These are phyloP conservation scores for Punica granatum DNA, from an alignment of 345 rosid genomes.

Conservation along the genomic window DNA sequence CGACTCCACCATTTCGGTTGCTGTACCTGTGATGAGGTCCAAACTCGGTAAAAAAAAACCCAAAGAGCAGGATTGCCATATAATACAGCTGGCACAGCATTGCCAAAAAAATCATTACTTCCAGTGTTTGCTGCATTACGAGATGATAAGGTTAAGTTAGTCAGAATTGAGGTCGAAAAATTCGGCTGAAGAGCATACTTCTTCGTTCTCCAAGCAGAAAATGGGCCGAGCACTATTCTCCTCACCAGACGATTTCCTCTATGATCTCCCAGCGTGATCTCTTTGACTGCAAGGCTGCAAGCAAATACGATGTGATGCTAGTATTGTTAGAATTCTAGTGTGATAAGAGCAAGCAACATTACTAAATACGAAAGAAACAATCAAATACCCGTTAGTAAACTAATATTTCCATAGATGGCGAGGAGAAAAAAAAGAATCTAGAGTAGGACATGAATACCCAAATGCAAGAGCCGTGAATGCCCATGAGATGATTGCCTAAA, in stretches of 20 bases:
- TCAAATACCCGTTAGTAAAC: too few species aligned
- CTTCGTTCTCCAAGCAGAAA: too few species aligned
- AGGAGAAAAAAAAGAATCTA: too few species aligned
- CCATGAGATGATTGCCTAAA: constrained; percentile 16
- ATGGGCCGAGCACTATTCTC: too few species aligned
- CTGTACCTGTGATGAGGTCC: constrained; percentile 15
- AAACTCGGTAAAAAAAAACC: constrained; percentile 5
- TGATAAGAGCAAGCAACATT: neutral
- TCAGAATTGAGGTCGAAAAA: too few species aligned
- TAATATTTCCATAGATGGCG: too few species aligned
- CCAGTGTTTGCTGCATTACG: constrained; percentile 29
- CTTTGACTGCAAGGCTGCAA: constrained; percentile 22
- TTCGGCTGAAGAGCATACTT: too few species aligned
- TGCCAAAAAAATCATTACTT: constrained; percentile 20
- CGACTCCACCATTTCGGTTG: neutral
- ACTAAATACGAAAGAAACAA: neutral
- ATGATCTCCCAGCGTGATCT: constrained; percentile 31
- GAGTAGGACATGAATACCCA: constrained; percentile 16
- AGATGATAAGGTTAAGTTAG: neutral
- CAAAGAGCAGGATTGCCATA: constrained; percentile 18
- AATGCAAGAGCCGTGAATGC: constrained; percentile 28
- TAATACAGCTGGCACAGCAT: constrained; percentile 23
- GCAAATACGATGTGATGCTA: neutral
- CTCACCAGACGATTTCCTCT: constrained; percentile 34
- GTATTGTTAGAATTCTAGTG: neutral